These are phyloP conservation scores for Talaromyces sp. DNA, from an alignment of 2,329 filamentous ascomycete species.

Conservation along the genomic window DNA sequence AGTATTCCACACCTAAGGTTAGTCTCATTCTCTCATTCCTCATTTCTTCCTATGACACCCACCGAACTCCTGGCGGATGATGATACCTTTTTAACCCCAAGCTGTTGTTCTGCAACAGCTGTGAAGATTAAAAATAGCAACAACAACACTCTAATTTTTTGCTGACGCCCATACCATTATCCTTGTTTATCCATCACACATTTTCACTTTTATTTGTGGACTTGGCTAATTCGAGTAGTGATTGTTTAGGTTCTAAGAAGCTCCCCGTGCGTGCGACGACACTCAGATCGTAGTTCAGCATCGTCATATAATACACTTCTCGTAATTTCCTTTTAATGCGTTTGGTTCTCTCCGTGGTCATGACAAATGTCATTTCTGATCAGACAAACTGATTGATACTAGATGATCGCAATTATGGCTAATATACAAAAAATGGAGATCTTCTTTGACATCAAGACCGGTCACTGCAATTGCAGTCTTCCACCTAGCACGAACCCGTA, in stretches of 20 bases:
- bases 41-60: not conserved
- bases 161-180: constrained; percentile 45
- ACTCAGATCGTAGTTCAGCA: not conserved
- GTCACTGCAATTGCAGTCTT: constrained; percentile 13
- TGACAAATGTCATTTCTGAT: not conserved
- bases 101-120: constrained; percentile 29
- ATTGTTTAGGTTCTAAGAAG: not conserved
- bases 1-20: constrained; percentile 9
- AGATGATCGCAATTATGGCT: not conserved
- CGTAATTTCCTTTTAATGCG: not conserved
- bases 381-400: too few species aligned
- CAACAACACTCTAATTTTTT: constrained; percentile 71
- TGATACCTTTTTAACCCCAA: constrained; percentile 65
- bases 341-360: not conserved
- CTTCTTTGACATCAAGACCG: not conserved
- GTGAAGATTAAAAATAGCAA: constrained; percentile 58
- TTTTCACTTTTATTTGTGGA: not conserved
- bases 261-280: not conserved
- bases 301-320: not conserved
- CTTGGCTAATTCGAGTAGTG: constrained; percentile 9
- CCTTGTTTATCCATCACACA: not conserved
- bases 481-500: constrained; percentile 27
- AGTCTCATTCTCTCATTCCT: not conserved
- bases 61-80: constrained; percentile 44
- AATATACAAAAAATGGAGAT: not conserved